phyloP scores from a whole-genome alignment of 805 yeast species.

The Helenozyma baotianmanensis region DNA sequence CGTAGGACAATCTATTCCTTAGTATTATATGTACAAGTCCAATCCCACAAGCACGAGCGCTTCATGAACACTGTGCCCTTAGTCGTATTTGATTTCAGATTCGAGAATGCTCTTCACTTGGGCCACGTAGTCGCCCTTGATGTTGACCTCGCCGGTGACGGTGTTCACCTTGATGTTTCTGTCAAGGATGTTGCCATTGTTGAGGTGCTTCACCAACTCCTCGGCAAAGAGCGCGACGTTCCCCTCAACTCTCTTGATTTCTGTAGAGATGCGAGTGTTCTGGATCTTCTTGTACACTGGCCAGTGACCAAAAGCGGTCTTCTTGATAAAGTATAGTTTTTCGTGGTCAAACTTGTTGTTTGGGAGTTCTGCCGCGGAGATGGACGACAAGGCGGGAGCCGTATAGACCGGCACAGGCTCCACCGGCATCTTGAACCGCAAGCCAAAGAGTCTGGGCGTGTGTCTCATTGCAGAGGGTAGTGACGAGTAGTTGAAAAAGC shows the following conservation, averaged over 20 bases:
- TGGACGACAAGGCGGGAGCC: constrained; percentile 24
- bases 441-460: constrained; percentile 16
- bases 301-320: constrained; percentile 61
- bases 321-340: constrained; percentile 37
- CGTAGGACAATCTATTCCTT: background rate
- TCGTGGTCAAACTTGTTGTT: constrained; percentile 30
- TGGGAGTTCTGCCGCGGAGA: constrained; percentile 13
- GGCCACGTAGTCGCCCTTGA: constrained; percentile 37
- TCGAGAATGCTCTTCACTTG: constrained; percentile 27
- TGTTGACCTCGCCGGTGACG: constrained; percentile 32
- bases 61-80: constrained; percentile 5
- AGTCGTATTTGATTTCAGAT: constrained; percentile 4
- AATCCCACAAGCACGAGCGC: no score
- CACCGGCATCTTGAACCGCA: constrained; percentile 18
- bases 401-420: constrained; percentile 17
- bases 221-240: constrained; percentile 59
- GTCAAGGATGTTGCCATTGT: constrained; percentile 22
- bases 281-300: constrained; percentile 77
- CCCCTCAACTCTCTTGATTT: constrained; percentile 68
- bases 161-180: constrained; percentile 31
- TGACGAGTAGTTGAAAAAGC: no score
- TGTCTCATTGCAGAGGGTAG: constrained; percentile 22
- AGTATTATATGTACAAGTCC: no score
- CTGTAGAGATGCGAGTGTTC: constrained; percentile 64
- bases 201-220: constrained; percentile 47